Base-by-base conservation (phyloP, 805 yeast species). In the Candida endomychidarum region DNA sequence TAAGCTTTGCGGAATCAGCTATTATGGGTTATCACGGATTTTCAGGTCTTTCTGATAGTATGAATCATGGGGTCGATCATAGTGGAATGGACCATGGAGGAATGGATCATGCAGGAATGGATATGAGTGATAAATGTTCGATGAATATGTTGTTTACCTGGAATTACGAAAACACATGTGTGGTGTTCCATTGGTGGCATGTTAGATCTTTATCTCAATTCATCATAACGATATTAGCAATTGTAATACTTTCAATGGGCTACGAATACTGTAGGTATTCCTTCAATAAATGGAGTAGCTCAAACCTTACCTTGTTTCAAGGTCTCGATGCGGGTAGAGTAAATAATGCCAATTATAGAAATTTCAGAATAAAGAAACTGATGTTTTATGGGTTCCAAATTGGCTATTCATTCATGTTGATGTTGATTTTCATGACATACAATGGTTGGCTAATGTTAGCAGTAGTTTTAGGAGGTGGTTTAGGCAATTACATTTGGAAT, bases 361-460 rank as follows among this genome's bases (percentile, higher is more conserved):
- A 14, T 12, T 35, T 44, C 47, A 56, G 48, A 43, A 30, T 66
- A 32, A 61, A 59, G 37, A 65, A 61, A 46, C 63, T 81, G 7
- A 44, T 70, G 11, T 49, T 73, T 25, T 84, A 84, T 54, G 89
- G 82, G 1, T 44, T 76, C 8, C 86, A 81, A 52, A 86, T 83
- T 4, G 80, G 81, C 1, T 83, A 79, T 52, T 80, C 88, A 3
- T 82, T 83, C 52, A 63, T 80, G 66, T 63, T 81, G 51, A 86
- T 86, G 95, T 73, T 86, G 49, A 77, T 87, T 0, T 86, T 86
- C 51, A 86, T 86, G 96, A 84, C 91, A 5, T 86, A 83, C 58
- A 86, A 86, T 56, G 86, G 91, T 9, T 86, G 90, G 90, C 74
- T 81, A 23, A 85, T 86, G 93, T 34, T 78, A 6, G 80, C 91